Evolutionary conservation across 257 asterid genomes (phyloP).

Genomic region (Verbascum thapsus): DNA sequence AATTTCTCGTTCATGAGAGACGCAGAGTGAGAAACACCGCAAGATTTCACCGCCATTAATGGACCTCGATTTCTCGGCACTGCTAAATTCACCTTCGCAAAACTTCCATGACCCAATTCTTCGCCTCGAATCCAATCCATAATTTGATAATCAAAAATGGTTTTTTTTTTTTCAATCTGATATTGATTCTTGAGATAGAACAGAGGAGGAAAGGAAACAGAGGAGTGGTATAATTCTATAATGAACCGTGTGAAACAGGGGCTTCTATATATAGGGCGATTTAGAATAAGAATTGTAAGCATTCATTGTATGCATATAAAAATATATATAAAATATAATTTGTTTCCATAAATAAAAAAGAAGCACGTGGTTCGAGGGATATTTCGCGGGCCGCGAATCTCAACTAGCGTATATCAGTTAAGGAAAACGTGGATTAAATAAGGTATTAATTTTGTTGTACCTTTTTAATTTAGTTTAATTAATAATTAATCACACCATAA

Average conservation of each 20-base stretch:
- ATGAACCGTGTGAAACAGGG: slow-evolving; percentile 1
- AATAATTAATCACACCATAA: neutral
- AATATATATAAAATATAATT: slow-evolving; percentile 26
- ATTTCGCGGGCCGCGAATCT: slow-evolving; percentile 43
- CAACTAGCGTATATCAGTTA: slow-evolving; percentile 16
- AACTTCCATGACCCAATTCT: slow-evolving; percentile 74
- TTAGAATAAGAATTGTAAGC: slow-evolving; percentile 13
- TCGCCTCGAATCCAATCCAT: slow-evolving; percentile 92
- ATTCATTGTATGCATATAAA: slow-evolving; percentile 31
- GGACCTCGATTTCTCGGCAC: slow-evolving; percentile 37
- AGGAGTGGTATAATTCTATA: neutral
- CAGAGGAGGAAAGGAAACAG: slow-evolving; percentile 21
- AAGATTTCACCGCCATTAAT: slow-evolving; percentile 76
- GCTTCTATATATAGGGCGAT: slow-evolving; percentile 40
- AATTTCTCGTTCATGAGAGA: slow-evolving; percentile 59
- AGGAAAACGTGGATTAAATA: slow-evolving; percentile 70
- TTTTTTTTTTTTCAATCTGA: neutral
- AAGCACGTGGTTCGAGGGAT: slow-evolving; percentile 64
- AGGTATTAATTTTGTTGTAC: slow-evolving; percentile 31
- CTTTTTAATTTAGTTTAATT: slow-evolving; percentile 13
- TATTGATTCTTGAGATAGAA: neutral
- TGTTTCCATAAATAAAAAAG: slow-evolving; percentile 38
- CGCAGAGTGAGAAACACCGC: slow-evolving; percentile 44
- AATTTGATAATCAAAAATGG: neutral
- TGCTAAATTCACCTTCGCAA: slow-evolving; percentile 74